phyloP scores from a whole-genome alignment of 805 yeast genomes.

The Cyberlindnera veronae region DNA sequence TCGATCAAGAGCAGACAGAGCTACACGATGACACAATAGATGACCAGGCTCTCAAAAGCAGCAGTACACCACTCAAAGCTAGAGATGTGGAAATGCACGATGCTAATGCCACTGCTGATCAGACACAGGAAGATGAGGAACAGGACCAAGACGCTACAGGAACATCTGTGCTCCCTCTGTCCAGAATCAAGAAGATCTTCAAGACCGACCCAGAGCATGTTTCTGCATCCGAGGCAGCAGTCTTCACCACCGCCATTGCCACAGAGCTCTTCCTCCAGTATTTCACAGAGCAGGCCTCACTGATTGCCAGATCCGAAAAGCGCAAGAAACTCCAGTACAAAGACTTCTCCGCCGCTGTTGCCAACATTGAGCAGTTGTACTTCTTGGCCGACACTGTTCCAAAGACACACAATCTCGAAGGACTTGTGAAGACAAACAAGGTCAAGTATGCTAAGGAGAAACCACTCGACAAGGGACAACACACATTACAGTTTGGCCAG shows the following conservation, averaged over 20 bases:
- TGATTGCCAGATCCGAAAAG: constrained; percentile 59
- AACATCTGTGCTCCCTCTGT: constrained; percentile 49
- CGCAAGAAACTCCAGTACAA: constrained; percentile 67
- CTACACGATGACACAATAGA: constrained; percentile 13
- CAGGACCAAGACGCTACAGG: constrained; percentile 25
- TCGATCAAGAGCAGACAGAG: constrained; percentile 12
- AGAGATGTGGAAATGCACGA: constrained; percentile 6
- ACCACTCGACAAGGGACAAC: constrained; percentile 40
- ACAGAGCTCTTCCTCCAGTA: constrained; percentile 71
- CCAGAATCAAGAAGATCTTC: constrained; percentile 67
- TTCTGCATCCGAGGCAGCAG: constrained; percentile 66
- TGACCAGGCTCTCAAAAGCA: constrained; percentile 2
- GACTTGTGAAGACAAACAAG: constrained; percentile 41
- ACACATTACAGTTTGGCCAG: constrained; percentile 32
- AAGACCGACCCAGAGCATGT: constrained; percentile 73
- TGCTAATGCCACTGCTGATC: constrained; percentile 2
- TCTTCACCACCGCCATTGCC: constrained; percentile 73
- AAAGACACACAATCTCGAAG: constrained; percentile 48
- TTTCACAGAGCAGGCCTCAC: constrained; percentile 66
- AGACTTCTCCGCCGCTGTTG: constrained; percentile 65
- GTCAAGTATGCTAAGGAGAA: constrained; percentile 28
- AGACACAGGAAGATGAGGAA: constrained; percentile 7
- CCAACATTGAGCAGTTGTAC: constrained; percentile 52
- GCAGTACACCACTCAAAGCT: constrained; percentile 10
- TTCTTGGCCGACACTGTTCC: constrained; percentile 71